Evolutionary conservation across 2,329 filamentous ascomycete species (phyloP).

Genomic region (Alternaria incomplexa): DNA sequence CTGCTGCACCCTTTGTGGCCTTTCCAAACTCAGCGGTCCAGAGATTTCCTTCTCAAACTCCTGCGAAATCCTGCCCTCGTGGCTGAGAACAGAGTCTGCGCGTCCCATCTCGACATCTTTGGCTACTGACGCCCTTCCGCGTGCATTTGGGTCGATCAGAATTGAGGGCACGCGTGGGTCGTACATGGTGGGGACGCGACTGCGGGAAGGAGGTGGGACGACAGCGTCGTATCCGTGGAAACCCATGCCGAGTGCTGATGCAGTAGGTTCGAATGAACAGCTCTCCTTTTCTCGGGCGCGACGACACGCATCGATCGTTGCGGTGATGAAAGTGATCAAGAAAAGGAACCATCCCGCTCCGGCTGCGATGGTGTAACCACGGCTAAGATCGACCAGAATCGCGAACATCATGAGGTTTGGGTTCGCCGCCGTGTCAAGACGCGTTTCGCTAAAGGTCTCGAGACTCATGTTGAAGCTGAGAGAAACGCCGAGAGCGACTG

Average conservation of each 20-base stretch:
- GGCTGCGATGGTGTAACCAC: slow-evolving; percentile 23
- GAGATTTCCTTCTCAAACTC: slow-evolving; percentile 17
- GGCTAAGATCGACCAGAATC: slow-evolving; percentile 30
- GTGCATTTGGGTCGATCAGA: slow-evolving; percentile 20
- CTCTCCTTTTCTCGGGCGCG: slow-evolving; percentile 21
- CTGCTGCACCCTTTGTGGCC: slow-evolving; percentile 18
- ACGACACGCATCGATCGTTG: slow-evolving; percentile 22
- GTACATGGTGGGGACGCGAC: slow-evolving; percentile 32
- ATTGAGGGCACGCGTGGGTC: slow-evolving; percentile 25
- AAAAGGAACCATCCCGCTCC: slow-evolving; percentile 26
- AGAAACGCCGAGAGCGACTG: slow-evolving; percentile 26
- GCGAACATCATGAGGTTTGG: slow-evolving; percentile 25
- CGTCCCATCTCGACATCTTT: slow-evolving; percentile 17
- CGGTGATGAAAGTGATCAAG: slow-evolving; percentile 20
- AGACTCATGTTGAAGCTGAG: slow-evolving; percentile 28
- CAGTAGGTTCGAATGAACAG: slow-evolving; percentile 41
- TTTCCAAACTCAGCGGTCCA: slow-evolving; percentile 26
- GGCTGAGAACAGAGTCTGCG: slow-evolving; percentile 24
- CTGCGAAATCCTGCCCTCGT: slow-evolving; percentile 4
- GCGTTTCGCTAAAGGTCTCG: slow-evolving; percentile 7
- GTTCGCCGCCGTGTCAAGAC: slow-evolving; percentile 19
- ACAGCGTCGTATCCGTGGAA: slow-evolving; percentile 27
- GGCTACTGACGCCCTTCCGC: slow-evolving; percentile 14
- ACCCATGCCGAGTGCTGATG: slow-evolving; percentile 37
- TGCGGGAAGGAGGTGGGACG: slow-evolving; percentile 14